Conservation (phyloP, 306 rosid genomes). For the Fragaria nilgerrensis region DNA sequence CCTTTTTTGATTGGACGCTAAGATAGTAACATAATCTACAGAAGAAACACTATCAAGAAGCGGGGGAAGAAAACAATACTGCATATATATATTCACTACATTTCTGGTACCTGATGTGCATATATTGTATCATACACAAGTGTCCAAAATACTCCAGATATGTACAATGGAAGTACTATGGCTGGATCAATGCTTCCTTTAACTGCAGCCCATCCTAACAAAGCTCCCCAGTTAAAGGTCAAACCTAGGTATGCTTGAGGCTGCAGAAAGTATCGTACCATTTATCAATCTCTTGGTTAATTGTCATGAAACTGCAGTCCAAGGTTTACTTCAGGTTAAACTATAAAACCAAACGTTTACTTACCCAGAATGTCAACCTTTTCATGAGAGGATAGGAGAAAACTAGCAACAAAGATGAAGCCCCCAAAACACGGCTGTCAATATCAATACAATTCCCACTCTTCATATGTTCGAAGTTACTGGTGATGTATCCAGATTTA, state of each 20-base stretch:
- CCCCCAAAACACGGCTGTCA: constrained; percentile 76
- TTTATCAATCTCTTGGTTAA: constrained; percentile 17
- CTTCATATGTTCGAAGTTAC: not conserved
- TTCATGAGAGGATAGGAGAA: constrained; percentile 96
- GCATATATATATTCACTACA: constrained; percentile 1
- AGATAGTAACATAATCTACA: not conserved
- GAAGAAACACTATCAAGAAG: constrained; percentile 1
- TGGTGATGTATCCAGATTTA: not conserved
- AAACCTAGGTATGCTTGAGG: constrained; percentile 95
- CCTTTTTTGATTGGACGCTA: not conserved
- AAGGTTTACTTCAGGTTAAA: not conserved
- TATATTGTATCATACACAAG: constrained; percentile 90
- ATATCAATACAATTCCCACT: constrained; percentile 10
- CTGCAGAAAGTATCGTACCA: constrained; percentile 39
- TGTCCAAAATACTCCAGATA: constrained; percentile 90
- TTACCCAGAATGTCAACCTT: constrained; percentile 93
- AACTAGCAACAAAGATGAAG: constrained; percentile 85
- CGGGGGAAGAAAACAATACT: constrained; percentile 15
- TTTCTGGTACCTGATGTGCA: constrained; percentile 81
- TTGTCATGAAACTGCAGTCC: constrained; percentile 25
- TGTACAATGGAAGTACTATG: constrained; percentile 74
- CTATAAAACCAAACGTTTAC: constrained; percentile 20
- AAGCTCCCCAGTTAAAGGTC: constrained; percentile 94
- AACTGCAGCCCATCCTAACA: constrained; percentile 91
- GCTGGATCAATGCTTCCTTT: constrained; percentile 77